Evolutionary conservation across 2,329 filamentous ascomycete genomes (phyloP).

Genomic region (Calonectria henricotiae): DNA sequence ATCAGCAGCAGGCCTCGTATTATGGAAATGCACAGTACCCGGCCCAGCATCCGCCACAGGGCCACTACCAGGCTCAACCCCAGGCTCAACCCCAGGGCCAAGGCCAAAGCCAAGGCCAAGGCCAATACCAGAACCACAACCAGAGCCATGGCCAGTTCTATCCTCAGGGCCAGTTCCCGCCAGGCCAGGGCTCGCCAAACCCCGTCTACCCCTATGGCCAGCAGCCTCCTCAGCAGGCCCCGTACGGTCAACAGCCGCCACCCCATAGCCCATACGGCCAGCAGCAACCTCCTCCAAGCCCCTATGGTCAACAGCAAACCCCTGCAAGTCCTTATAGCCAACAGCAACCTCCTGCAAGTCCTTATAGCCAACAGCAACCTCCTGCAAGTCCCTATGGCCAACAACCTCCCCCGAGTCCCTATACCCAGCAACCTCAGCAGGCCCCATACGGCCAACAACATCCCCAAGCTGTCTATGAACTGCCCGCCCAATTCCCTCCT

Average conservation of each 20-base stretch:
- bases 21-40: slow-evolving; percentile 36
- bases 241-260: slow-evolving; percentile 41
- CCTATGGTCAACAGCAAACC: slow-evolving; percentile 23
- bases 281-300: slow-evolving; percentile 33
- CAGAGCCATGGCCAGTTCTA: slow-evolving; percentile 10
- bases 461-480: slow-evolving; percentile 4
- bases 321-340: slow-evolving; percentile 34
- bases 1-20: slow-evolving; percentile 36
- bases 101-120: slow-evolving; percentile 20
- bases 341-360: slow-evolving; percentile 36
- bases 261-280: slow-evolving; percentile 34
- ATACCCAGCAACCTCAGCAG: slow-evolving; percentile 39
- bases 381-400: slow-evolving; percentile 37
- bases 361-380: slow-evolving; percentile 38
- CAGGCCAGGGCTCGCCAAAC: slow-evolving; percentile 8
- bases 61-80: slow-evolving; percentile 29
- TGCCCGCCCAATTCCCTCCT: slow-evolving; percentile 23
- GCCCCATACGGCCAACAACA: slow-evolving; percentile 39
- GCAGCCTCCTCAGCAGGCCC: not conserved
- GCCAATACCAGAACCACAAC: not conserved
- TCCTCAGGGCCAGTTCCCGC: slow-evolving; percentile 17
- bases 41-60: slow-evolving; percentile 26
- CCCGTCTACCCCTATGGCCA: not conserved
- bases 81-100: slow-evolving; percentile 18
- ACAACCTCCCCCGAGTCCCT: slow-evolving; percentile 41